These are phyloP conservation scores for Enterospora canceri DNA, from an alignment of 371 early-diverging fungal species.

Conservation along the genomic window DNA sequence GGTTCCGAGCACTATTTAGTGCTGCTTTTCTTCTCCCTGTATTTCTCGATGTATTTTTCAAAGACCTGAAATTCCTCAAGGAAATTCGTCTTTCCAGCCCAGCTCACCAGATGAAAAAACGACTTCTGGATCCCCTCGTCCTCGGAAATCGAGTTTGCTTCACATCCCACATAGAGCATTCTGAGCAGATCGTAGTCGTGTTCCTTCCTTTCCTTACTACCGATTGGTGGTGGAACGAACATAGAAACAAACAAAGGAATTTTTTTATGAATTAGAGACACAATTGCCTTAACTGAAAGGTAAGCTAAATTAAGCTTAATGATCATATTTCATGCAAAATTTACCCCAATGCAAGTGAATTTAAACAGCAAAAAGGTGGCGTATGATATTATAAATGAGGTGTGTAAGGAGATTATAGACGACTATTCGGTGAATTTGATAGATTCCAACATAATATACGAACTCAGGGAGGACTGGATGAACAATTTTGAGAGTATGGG, in stretches of 20 bases:
- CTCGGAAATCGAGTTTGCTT: conserved; percentile 33
- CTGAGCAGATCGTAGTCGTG: conserved; percentile 34
- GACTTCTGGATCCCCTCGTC: conserved; percentile 32
- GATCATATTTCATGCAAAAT: not conserved
- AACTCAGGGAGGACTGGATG: conserved; percentile 42
- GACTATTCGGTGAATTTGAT: conserved; percentile 17
- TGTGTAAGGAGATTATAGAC: conserved; percentile 7
- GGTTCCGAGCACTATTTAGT: too few relatives aligned
- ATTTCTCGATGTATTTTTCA: conserved; percentile 27
- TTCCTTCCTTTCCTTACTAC: conserved; percentile 40
- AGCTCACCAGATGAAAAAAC: conserved; percentile 31
- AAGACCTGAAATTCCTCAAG: conserved; percentile 31
- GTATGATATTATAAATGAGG: conserved; percentile 45
- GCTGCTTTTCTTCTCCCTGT: conserved; percentile 11
- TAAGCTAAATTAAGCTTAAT: not conserved
- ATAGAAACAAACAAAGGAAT: conserved; percentile 15
- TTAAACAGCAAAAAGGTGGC: conserved; percentile 26
- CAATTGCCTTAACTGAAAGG: not conserved
- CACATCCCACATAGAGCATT: conserved; percentile 39
- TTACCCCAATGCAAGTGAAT: conserved; percentile 42
- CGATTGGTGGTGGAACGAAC: conserved; percentile 40
- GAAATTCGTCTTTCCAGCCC: conserved; percentile 39
- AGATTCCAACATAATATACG: conserved; percentile 19
- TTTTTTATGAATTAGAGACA: not conserved
- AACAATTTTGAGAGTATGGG: conserved; percentile 30